Percentiles rank a stretch among this genome's conserved stretches.
phyloP scores from a whole-genome alignment of 495 filamentous ascomycete species.

The Margaritispora aquatica region DNA sequence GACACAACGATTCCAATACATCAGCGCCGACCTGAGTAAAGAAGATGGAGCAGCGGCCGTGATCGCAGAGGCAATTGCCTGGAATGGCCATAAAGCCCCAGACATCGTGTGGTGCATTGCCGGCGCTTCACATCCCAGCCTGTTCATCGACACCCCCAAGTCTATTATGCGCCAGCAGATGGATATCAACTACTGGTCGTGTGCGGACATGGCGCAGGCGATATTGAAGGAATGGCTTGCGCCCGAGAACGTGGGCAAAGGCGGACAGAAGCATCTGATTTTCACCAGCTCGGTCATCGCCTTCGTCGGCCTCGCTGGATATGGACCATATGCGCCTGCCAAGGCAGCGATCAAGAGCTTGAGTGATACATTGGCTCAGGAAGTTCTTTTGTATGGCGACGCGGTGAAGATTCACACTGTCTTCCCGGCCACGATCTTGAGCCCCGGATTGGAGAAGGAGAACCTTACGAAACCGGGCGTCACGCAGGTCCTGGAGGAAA shows the following conservation, averaged over 20 bases:
- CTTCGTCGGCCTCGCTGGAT: slow-evolving; percentile 75
- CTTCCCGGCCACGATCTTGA: slow-evolving; percentile 76
- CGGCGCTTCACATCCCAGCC: slow-evolving; percentile 64
- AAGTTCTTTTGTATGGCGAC: slow-evolving; percentile 72
- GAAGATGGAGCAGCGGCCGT: slow-evolving; percentile 59
- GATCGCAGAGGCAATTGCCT: slow-evolving; percentile 66
- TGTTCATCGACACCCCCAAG: slow-evolving; percentile 71
- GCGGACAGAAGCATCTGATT: slow-evolving; percentile 60
- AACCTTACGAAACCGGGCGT: slow-evolving; percentile 74
- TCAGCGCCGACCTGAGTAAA: slow-evolving; percentile 76
- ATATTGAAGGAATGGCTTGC: slow-evolving; percentile 54
- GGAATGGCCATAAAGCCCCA: slow-evolving; percentile 69
- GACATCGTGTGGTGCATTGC: slow-evolving; percentile 94
- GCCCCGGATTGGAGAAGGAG: slow-evolving; percentile 71
- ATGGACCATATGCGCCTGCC: slow-evolving; percentile 73
- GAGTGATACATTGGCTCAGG: slow-evolving; percentile 75
- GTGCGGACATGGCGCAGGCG: slow-evolving; percentile 78
- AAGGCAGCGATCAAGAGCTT: slow-evolving; percentile 84
- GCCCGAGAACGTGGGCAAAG: slow-evolving; percentile 32
- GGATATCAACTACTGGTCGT: slow-evolving; percentile 87
- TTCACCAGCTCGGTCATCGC: slow-evolving; percentile 78
- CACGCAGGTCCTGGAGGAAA: slow-evolving; percentile 75
- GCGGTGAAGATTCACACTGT: slow-evolving; percentile 76
- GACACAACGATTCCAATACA: slow-evolving; percentile 73
- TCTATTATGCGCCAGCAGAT: slow-evolving; percentile 68